Evolutionary conservation across 148 eudicot species (phyloP), one percentile per base, ranked within the genome.

Genomic region (Tetragonia tetragonoides): DNA sequence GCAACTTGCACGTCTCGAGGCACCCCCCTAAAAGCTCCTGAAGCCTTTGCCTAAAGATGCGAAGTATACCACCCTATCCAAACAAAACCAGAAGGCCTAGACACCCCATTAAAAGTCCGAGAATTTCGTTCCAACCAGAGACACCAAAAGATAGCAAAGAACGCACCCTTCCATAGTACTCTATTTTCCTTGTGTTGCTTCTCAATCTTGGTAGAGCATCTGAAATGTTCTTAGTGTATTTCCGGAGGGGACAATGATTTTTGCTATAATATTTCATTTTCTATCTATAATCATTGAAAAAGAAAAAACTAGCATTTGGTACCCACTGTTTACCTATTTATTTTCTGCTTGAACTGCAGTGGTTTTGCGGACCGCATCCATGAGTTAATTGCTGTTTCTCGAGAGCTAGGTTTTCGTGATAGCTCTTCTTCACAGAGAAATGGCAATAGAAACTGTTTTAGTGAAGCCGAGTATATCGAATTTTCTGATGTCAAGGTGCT

Each of bases 361-460:
- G 99, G 99, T 67, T 96, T 93, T 83, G 99, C 99, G 10, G 99
- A 91, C 81, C 95, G 99, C 51, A 96, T 96, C 59, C 99, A 96
- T 79, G 99, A 96, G 81, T 86, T 95, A 80, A 84, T 95, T 90
- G 82, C 82, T 42, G 83, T 93, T 77, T 91, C 99, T 66, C 86
- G 92, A 75, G 99, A 95, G 79, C 84, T 96, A 80, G 85, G 93
- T 71, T 68, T 56, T 72, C 90, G 80, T 51, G 98, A 91, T 79
- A 54, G 78, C 63, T 85, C 92, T 76, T 88, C 88, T 77, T 81
- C 86, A 47, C 91, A 74, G 74, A 84, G 84, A 86, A 92, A 82
- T 77, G 94, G 93, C 87, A 88, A 82, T 77, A 86, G 81, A 81
- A 96, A 88, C 81, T 93, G 90, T 82, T 91, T 96, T 75, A 96